phyloP scores from a whole-genome alignment of 2,329 filamentous ascomycete genomes.

The Penicillium sp. region DNA sequence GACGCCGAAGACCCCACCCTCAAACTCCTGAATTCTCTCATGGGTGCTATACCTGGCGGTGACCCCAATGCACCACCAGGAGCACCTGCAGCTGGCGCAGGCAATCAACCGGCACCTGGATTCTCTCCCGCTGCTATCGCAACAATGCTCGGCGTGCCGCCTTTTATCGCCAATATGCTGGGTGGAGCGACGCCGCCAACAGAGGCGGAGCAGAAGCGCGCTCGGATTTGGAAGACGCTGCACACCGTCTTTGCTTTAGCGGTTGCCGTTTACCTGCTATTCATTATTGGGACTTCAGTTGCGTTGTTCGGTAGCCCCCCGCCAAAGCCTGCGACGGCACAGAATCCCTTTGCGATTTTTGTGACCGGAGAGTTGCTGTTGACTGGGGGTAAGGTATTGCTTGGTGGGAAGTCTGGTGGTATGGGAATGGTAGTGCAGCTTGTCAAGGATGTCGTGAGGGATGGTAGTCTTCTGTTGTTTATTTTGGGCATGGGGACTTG shows the following conservation, averaged over 20 bases:
- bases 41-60: conserved; percentile 31
- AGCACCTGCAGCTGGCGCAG: conserved; percentile 14
- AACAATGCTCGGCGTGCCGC: conserved; percentile 45
- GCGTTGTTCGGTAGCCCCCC: conserved; percentile 40
- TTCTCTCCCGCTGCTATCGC: conserved; percentile 31
- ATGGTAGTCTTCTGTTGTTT: conserved; percentile 48
- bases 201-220: conserved; percentile 35
- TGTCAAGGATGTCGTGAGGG: conserved; percentile 39
- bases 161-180: conserved; percentile 41
- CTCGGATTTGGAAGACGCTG: conserved; percentile 54
- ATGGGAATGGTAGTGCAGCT: conserved; percentile 38
- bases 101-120: conserved; percentile 10
- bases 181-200: conserved; percentile 38
- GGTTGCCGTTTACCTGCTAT: conserved; percentile 54
- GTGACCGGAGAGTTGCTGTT: conserved; percentile 47
- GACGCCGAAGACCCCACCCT: conserved; percentile 37
- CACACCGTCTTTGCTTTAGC: conserved; percentile 59
- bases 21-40: conserved; percentile 37
- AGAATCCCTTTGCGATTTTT: conserved; percentile 48
- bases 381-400: conserved; percentile 37
- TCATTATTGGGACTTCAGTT: conserved; percentile 37
- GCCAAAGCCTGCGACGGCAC: conserved; percentile 45
- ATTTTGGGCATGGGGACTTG: conserved; percentile 45
- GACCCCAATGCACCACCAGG: conserved; percentile 21
- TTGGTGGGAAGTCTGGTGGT: conserved; percentile 28